phyloP scores from a whole-genome alignment of 495 filamentous ascomycete genomes.

The Apodospora peruviana region DNA sequence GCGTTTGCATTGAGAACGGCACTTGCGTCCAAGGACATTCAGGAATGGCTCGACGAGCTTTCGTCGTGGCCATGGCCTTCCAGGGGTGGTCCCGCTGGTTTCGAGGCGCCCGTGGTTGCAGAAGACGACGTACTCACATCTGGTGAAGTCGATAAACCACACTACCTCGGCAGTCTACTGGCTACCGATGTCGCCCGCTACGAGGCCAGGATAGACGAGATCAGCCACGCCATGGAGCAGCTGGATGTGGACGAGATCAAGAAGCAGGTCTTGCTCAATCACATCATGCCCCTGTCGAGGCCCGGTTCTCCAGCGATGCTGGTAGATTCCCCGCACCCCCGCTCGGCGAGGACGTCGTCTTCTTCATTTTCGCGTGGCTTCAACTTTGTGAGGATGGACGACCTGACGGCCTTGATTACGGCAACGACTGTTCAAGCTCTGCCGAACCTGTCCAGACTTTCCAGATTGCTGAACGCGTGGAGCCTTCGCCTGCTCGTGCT shows the following conservation, averaged over 20 bases:
- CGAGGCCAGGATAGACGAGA: constrained; percentile 70
- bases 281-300: constrained; percentile 54
- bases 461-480: constrained; percentile 67
- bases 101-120: constrained; percentile 42
- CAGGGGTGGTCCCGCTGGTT: constrained; percentile 45
- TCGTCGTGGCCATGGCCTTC: constrained; percentile 69
- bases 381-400: constrained; percentile 58
- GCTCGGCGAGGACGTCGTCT: constrained; percentile 30
- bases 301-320: constrained; percentile 48
- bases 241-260: constrained; percentile 89
- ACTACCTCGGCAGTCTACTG: constrained; percentile 69
- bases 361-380: constrained; percentile 46
- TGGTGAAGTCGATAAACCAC: no score
- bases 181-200: constrained; percentile 56
- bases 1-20: constrained; percentile 70
- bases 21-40: constrained; percentile 65
- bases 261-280: constrained; percentile 74
- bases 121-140: constrained; percentile 22
- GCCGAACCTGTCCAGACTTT: constrained; percentile 71
- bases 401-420: constrained; percentile 83
- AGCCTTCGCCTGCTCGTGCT: constrained; percentile 68
- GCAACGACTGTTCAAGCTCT: constrained; percentile 81
- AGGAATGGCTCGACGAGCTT: constrained; percentile 73
- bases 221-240: constrained; percentile 68
- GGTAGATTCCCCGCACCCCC: no score